A percentile compares a stretch with the other conserved stretches of the same genome.
Evolutionary conservation across 2,329 filamentous ascomycete species (phyloP).

Genomic region (Penicillium sp.): DNA sequence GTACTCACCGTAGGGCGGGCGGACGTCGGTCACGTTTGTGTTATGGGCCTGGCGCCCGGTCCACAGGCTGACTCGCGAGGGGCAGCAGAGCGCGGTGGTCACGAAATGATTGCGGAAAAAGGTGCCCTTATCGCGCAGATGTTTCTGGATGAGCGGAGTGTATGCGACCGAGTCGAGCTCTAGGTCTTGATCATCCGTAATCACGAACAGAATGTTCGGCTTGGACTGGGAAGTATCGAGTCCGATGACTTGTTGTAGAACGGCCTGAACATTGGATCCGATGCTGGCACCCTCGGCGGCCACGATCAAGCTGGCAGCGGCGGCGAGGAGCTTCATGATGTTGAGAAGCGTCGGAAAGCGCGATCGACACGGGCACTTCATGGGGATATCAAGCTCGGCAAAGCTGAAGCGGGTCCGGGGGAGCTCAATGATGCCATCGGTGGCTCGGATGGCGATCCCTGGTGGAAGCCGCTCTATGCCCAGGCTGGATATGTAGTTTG

Average conservation of each 20-base stretch:
- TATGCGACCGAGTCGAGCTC: conserved; percentile 61
- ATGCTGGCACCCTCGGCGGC: conserved; percentile 11
- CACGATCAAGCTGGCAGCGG: conserved; percentile 16
- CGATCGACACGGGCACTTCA: background rate
- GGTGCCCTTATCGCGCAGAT: conserved; percentile 59
- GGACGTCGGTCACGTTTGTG: conserved; percentile 65
- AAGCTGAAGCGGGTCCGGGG: background rate
- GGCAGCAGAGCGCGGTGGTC: conserved; percentile 66
- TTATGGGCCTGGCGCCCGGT: conserved; percentile 68
- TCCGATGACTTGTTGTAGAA: conserved; percentile 1
- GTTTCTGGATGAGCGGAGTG: conserved; percentile 57
- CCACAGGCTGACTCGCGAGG: conserved; percentile 63
- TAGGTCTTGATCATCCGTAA: conserved; percentile 67
- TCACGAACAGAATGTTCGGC: conserved; percentile 64
- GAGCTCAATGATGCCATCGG: conserved; percentile 16
- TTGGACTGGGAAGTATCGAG: background rate
- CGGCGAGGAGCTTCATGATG: conserved; percentile 21
- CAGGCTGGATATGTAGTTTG: too few species aligned
- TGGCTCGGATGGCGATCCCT: conserved; percentile 7
- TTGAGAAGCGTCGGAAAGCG: background rate
- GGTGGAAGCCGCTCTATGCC: too few species aligned
- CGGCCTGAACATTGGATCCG: conserved; percentile 8
- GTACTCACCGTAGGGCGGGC: conserved; percentile 50
- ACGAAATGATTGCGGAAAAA: conserved; percentile 63
- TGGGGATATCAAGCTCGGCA: background rate